Percentiles rank a stretch among this genome's conserved stretches.
Conservation (phyloP, 2,329 filamentous ascomycete genomes). For the Colletotrichum sp. region DNA sequence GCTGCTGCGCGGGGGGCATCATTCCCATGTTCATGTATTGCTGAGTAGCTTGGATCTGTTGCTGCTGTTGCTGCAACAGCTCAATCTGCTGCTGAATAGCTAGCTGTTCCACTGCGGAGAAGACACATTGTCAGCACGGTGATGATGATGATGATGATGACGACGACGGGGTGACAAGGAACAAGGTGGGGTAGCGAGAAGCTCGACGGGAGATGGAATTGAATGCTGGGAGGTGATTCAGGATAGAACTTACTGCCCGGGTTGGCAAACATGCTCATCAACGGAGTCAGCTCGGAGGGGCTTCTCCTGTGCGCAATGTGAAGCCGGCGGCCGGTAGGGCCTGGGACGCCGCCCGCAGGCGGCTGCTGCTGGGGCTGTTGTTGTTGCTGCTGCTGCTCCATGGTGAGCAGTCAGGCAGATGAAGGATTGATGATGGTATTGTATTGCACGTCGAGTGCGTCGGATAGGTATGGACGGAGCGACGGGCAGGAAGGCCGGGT, state of each 20-base stretch:
- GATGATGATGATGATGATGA: neutral
- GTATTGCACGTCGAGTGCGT: constrained; percentile 51
- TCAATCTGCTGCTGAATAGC: constrained; percentile 98
- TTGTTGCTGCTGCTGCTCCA: constrained; percentile 55
- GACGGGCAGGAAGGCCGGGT: neutral
- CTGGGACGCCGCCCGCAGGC: constrained; percentile 64
- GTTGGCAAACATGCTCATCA: constrained; percentile 89
- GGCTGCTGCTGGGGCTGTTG: constrained; percentile 48
- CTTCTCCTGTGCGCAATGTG: constrained; percentile 97
- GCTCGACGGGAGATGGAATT: neutral
- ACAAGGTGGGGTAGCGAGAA: neutral
- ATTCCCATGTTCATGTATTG: constrained; percentile 98
- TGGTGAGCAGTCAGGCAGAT: constrained; percentile 49
- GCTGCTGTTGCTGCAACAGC: constrained; percentile 94
- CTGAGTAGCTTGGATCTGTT: constrained; percentile 94
- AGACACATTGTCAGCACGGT: constrained; percentile 26
- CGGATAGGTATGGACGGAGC: neutral
- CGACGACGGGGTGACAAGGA: neutral
- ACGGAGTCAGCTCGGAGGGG: constrained; percentile 93
- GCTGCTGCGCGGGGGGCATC: constrained; percentile 80
- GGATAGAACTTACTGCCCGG: constrained; percentile 63
- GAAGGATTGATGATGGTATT: constrained; percentile 14
- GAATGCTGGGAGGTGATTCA: constrained; percentile 2
- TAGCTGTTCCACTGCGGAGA: constrained; percentile 84
- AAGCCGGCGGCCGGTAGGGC: constrained; percentile 85